Conservation (phyloP, 768 basidiomycete genomes). For the Mycena galericulata region DNA sequence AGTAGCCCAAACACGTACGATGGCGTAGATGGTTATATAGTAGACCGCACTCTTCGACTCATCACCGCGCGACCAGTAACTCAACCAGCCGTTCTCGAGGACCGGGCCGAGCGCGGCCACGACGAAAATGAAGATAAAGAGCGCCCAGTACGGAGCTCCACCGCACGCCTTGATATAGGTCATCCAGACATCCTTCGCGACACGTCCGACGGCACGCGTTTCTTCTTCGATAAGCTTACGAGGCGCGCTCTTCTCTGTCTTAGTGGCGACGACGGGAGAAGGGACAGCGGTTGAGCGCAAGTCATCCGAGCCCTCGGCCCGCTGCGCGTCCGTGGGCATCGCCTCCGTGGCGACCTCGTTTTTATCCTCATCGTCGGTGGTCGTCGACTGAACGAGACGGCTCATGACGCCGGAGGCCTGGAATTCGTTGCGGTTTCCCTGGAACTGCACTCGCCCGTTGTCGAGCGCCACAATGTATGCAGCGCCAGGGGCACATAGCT, state of each 20-base stretch:
- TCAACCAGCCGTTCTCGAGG: conserved; percentile 78
- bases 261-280: no score
- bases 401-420: conserved; percentile 69
- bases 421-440: conserved; percentile 75
- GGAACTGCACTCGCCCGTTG: conserved; percentile 78
- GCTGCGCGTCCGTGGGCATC: not conserved
- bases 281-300: conserved; percentile 38
- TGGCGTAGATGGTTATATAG: conserved; percentile 80
- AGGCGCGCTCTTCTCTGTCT: conserved; percentile 74
- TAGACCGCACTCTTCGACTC: conserved; percentile 59
- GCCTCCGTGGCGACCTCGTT: not conserved
- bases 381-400: conserved; percentile 70
- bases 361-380: conserved; percentile 18
- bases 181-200: conserved; percentile 73
- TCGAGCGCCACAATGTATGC: conserved; percentile 86
- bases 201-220: conserved; percentile 77
- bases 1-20: conserved; percentile 58
- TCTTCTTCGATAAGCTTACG: conserved; percentile 89
- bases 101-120: conserved; percentile 75
- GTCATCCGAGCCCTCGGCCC: not conserved
- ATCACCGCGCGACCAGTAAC: conserved; percentile 72
- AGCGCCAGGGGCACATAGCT: conserved; percentile 85
- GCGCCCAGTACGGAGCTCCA: conserved; percentile 54
- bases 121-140: conserved; percentile 67
- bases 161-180: conserved; percentile 65